Evolutionary conservation across 2,329 filamentous ascomycete species (phyloP).

Genomic region (Cercospora berteroae): DNA sequence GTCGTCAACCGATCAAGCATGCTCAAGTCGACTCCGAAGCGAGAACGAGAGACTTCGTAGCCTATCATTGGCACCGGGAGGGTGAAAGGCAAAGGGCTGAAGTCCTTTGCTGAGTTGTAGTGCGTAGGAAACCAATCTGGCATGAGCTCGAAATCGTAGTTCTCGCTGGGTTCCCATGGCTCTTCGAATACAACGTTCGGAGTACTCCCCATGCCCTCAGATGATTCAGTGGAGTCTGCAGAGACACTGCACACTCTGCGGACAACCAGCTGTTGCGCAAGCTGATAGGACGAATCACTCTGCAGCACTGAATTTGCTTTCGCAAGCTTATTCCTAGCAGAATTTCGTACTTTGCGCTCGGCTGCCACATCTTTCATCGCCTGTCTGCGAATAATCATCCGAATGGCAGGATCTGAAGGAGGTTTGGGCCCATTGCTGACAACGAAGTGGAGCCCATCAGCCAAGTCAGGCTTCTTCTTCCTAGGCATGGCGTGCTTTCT

Average conservation of each 20-base stretch:
- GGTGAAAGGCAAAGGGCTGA: background rate
- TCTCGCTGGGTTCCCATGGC: background rate
- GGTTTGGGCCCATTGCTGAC: background rate
- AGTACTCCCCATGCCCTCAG: background rate
- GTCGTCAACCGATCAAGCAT: conserved; percentile 30
- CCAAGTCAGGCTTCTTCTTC: background rate
- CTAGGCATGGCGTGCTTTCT: background rate
- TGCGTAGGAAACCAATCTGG: too few species aligned
- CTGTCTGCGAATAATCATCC: conserved; percentile 40
- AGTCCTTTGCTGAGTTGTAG: too few species aligned
- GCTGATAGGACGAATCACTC: too few species aligned
- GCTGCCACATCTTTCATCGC: conserved; percentile 42
- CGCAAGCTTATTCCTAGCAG: conserved; percentile 19
- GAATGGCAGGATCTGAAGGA: conserved; percentile 26
- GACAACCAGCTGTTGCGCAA: background rate
- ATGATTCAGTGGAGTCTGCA: background rate
- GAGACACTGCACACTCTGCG: background rate
- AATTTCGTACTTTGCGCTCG: conserved; percentile 14
- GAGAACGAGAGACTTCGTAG: conserved; percentile 22
- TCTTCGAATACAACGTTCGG: background rate
- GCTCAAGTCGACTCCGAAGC: conserved; percentile 28
- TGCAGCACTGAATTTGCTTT: too few species aligned
- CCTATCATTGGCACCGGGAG: background rate
- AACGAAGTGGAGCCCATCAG: background rate
- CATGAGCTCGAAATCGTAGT: background rate